Evolutionary conservation across 495 filamentous ascomycete species (phyloP), one percentile per base, ranked within the genome.

Genomic region (Aspergillus mulundensis): DNA sequence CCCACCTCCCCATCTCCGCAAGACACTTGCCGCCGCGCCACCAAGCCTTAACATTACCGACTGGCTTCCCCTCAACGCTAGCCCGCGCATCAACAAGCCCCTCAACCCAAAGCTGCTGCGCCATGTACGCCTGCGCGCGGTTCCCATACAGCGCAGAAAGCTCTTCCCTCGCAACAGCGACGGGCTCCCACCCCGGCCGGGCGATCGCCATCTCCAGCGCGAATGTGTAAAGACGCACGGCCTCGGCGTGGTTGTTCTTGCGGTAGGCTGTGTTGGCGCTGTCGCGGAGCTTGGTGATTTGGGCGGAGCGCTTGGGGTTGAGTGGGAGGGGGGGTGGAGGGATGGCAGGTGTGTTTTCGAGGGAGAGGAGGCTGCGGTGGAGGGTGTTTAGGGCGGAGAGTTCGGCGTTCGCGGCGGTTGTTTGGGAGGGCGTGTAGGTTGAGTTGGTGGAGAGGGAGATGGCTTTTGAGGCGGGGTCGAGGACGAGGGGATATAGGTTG

Each of bases 31-130:
- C 91, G 58, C 88, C 75, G 44, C 93, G 74, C 85, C 89, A 97
- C 88, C 91, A 97, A 2, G 87, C 92, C 84, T 97, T 97, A 7
- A 88, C 84, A 72, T 98, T 97, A 25, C 86, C 90, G 41, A 81
- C 76, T 50, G 83, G 77, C 83, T 95, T 96, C 53, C 87, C 82
- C 73, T 96, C 93, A n/a, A 96, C 87, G 64, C 88, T 93, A 5
- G 78, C 75, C 76, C 91, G 85, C n/a, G 89, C 89, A 75, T 98
- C 94, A 3, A 86, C 74, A 20, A 87, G 77, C 3, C 79, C 94
- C 77, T 94, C 90, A 5, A 87, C 75, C 91, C 92, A 98, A 42
- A 78, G 76, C 71, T 80, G 78, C 68, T 85, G 66, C 2, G 80
- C 85, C 85, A 97, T 95, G 62, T 91, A 80, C 57, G 90, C 89